These are phyloP conservation scores for Ilyonectria destructans DNA, from an alignment of 2,329 filamentous ascomycete genomes.

Conservation along the genomic window DNA sequence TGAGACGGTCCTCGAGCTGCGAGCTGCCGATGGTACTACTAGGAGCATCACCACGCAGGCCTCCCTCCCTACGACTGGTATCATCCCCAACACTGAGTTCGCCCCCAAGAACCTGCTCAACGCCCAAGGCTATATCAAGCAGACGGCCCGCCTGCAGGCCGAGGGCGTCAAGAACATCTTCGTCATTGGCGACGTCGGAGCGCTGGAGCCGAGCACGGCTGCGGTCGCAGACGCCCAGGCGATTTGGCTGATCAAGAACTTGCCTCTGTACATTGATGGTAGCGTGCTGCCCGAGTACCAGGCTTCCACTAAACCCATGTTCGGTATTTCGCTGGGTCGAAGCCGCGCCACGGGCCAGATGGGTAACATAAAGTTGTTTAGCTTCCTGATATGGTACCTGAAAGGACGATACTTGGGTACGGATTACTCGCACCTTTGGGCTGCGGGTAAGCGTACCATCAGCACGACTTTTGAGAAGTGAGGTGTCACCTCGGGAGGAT, in stretches of 20 bases:
- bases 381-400: not conserved
- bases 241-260: slow-evolving; percentile 6
- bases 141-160: not conserved
- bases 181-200: slow-evolving; percentile 63
- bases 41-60: not conserved
- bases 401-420: not conserved
- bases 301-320: not conserved
- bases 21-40: too few relatives aligned
- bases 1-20: not conserved
- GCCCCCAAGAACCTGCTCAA: not conserved
- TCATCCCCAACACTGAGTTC: not conserved
- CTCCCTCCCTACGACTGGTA: slow-evolving; percentile 3
- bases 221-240: slow-evolving; percentile 59
- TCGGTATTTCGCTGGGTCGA: not conserved
- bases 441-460: too few relatives aligned
- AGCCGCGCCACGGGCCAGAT: not conserved
- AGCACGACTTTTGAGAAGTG: too few relatives aligned
- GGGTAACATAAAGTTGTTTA: not conserved
- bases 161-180: slow-evolving; percentile 10
- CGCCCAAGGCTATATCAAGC: not conserved
- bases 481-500: too few relatives aligned
- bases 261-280: not conserved
- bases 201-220: slow-evolving; percentile 49
- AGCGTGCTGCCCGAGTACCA: not conserved
- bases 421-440: not conserved